phyloP scores from a whole-genome alignment of 2,329 filamentous ascomycete genomes.

The Penicillium sp. region DNA sequence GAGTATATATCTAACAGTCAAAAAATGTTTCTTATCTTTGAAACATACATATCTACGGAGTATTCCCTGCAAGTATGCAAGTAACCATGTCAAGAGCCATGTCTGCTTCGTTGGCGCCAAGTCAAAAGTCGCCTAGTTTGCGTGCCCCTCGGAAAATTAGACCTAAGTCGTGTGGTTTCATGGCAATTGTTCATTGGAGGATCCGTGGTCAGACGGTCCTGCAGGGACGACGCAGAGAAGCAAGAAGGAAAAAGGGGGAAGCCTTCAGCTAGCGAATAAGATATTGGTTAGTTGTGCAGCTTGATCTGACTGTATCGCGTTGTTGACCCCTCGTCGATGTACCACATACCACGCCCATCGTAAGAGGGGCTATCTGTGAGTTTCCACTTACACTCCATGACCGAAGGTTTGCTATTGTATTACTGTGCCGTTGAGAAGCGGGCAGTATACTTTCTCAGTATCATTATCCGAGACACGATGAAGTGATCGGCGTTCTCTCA shows the following conservation, averaged over 20 bases:
- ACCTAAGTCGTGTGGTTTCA: background rate
- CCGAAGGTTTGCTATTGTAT: background rate
- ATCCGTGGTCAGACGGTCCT: background rate
- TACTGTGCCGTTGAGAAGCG: background rate
- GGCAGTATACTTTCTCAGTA: background rate
- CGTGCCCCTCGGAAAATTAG: no score
- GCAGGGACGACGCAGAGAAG: slow-evolving; percentile 11
- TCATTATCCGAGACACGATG: background rate
- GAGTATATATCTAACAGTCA: no score
- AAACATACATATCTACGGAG: no score
- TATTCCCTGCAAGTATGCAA: no score
- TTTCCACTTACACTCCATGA: background rate
- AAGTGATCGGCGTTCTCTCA: background rate
- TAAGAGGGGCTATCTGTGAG: background rate
- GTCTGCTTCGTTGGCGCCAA: no score
- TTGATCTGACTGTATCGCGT: slow-evolving; percentile 2
- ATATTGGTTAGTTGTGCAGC: background rate
- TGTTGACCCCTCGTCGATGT: background rate
- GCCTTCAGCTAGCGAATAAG: background rate
- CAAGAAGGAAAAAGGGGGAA: background rate
- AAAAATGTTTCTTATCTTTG: no score
- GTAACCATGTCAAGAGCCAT: no score
- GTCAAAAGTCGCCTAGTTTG: no score
- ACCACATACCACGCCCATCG: background rate
- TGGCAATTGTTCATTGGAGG: background rate